These are phyloP conservation scores for Backusella sp. DNA, from an alignment of 192 early-diverging fungal genomes.

Conservation along the genomic window DNA sequence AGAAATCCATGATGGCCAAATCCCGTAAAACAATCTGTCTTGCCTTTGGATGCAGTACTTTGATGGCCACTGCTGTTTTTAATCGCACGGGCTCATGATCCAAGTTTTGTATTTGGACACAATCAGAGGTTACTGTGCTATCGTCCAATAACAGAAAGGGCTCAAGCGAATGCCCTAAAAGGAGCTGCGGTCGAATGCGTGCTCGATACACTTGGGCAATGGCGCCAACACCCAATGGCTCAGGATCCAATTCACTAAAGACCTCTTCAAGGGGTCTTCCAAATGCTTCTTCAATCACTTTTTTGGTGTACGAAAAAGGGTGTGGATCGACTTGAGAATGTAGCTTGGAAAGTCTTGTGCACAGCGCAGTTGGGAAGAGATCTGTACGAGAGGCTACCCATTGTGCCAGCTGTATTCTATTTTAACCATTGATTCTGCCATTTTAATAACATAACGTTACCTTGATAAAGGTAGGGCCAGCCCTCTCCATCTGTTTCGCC, in stretches of 20 bases:
- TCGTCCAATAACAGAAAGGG: slow-evolving; percentile 19
- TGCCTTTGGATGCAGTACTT: slow-evolving; percentile 88
- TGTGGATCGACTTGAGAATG: slow-evolving; percentile 84
- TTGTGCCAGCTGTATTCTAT: slow-evolving; percentile 68
- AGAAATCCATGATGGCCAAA: slow-evolving; percentile 75
- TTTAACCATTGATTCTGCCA: not conserved
- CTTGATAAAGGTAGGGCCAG: slow-evolving; percentile 97
- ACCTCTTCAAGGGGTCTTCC: slow-evolving; percentile 65
- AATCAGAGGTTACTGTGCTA: slow-evolving; percentile 20
- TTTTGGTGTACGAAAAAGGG: slow-evolving; percentile 62
- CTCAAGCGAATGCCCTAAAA: slow-evolving; percentile 10
- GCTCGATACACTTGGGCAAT: slow-evolving; percentile 91
- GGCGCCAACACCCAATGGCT: slow-evolving; percentile 88
- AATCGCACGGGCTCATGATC: slow-evolving; percentile 24
- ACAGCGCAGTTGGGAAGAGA: slow-evolving; percentile 76
- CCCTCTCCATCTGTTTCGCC: slow-evolving; percentile 75
- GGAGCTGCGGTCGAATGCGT: slow-evolving; percentile 38
- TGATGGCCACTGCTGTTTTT: slow-evolving; percentile 72
- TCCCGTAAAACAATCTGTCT: slow-evolving; percentile 69
- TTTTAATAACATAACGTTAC: slow-evolving; percentile 33
- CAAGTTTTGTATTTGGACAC: not conserved
- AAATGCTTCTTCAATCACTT: slow-evolving; percentile 64
- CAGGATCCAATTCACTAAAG: slow-evolving; percentile 75
- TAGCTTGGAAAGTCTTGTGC: slow-evolving; percentile 69
- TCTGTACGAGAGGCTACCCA: slow-evolving; percentile 93